phyloP scores from a whole-genome alignment of 306 rosid genomes.

The Senna tora region DNA sequence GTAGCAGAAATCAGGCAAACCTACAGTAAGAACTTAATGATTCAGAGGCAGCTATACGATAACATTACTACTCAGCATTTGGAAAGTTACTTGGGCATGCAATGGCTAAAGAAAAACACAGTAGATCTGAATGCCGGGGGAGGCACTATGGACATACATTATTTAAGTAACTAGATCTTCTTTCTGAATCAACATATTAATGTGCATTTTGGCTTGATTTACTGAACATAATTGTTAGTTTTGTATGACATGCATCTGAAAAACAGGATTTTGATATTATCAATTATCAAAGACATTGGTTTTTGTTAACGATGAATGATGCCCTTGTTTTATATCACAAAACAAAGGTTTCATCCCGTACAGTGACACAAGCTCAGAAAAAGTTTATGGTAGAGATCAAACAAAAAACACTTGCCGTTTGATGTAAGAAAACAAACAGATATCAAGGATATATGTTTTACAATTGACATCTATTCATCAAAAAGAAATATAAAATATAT shows the following conservation, averaged over 20 bases:
- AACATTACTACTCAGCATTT: conserved; percentile 9
- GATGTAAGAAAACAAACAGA: background rate
- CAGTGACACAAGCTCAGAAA: background rate
- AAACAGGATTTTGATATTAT: no score
- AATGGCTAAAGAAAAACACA: background rate
- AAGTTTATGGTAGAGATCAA: background rate
- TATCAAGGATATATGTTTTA: background rate
- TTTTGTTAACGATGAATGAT: background rate
- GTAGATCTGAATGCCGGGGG: conserved; percentile 1
- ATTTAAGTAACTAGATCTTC: background rate
- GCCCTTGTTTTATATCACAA: background rate
- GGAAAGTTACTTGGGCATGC: background rate
- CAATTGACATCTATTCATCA: background rate
- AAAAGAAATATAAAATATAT: background rate
- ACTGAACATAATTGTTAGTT: no score
- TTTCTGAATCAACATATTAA: no score
- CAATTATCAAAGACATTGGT: background rate
- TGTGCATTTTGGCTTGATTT: no score
- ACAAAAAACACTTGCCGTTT: background rate
- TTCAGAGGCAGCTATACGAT: conserved; percentile 27
- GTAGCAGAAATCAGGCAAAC: conserved; percentile 97
- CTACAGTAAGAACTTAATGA: conserved; percentile 46
- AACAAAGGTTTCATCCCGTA: background rate
- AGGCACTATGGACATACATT: background rate
- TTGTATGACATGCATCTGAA: no score